phyloP scores from a whole-genome alignment of 345 rosid genomes.

The Microcos paniculata region DNA sequence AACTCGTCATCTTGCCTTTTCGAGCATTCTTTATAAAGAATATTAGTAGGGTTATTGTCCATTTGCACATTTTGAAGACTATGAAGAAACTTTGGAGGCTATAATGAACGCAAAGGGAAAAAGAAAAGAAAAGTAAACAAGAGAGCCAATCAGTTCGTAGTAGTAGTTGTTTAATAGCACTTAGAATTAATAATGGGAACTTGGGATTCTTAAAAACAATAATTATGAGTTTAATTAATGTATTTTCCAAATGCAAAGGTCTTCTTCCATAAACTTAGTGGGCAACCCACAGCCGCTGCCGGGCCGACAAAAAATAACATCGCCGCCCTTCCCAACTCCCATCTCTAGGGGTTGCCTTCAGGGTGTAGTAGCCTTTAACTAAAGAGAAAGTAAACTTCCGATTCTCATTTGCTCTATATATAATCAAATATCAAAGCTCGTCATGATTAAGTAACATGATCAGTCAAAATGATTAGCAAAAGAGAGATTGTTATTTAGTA shows the following conservation, averaged over 20 bases:
- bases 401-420: no score
- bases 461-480: no score
- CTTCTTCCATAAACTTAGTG: conserved; percentile 27
- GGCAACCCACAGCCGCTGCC: conserved; percentile 57
- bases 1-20: background rate
- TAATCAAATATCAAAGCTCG: no score
- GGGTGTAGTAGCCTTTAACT: no score
- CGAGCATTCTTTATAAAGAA: background rate
- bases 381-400: no score
- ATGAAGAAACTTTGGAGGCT: background rate
- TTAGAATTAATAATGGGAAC: background rate
- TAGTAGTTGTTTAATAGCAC: background rate
- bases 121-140: background rate
- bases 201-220: background rate
- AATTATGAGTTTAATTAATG: background rate
- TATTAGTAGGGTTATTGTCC: background rate
- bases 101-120: background rate
- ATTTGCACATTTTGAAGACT: background rate
- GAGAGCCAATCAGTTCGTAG: background rate
- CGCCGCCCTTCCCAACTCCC: conserved; percentile 12
- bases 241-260: conserved; percentile 1
- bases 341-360: no score
- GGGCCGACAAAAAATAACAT: conserved; percentile 4
- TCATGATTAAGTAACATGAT: no score
- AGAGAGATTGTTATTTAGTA: no score